phyloP scores from a whole-genome alignment of 441 rosid species.

The Euphorbia celastroides region DNA sequence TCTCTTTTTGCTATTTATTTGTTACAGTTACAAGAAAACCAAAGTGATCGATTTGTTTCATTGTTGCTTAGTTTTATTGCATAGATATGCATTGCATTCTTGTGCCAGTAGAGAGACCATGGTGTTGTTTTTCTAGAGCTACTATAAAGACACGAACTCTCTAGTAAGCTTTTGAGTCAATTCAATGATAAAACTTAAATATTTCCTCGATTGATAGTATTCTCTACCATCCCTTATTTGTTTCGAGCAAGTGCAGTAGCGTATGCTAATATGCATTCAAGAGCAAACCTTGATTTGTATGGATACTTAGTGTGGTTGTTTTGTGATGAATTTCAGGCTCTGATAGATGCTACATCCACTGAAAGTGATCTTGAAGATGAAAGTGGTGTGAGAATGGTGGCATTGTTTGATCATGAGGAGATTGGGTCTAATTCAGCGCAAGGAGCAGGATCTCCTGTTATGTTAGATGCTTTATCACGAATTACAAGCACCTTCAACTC shows the following conservation, averaged over 20 bases:
- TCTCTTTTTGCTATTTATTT: not conserved
- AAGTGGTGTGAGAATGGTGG: slow-evolving; percentile 92
- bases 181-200: slow-evolving; percentile 1
- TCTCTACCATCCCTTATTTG: not conserved
- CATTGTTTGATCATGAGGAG: slow-evolving; percentile 97
- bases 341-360: slow-evolving; percentile 77
- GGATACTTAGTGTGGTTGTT: not conserved
- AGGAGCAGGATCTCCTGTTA: slow-evolving; percentile 97
- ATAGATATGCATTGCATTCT: not conserved
- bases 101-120: not conserved
- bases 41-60: not conserved
- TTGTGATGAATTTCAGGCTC: slow-evolving; percentile 44
- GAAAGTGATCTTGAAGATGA: slow-evolving; percentile 65
- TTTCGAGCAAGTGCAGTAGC: not conserved
- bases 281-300: not conserved
- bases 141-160: not conserved
- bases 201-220: not conserved
- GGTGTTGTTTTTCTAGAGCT: slow-evolving; percentile 10
- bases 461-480: slow-evolving; percentile 89
- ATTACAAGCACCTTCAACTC: slow-evolving; percentile 66
- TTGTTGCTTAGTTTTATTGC: slow-evolving; percentile 1
- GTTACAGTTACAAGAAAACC: not conserved
- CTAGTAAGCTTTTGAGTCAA: not conserved
- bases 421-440: slow-evolving; percentile 94
- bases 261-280: not conserved